These are phyloP conservation scores for Bidens hawaiensis DNA, from an alignment of 140 eudicot genomes.

Conservation along the genomic window DNA sequence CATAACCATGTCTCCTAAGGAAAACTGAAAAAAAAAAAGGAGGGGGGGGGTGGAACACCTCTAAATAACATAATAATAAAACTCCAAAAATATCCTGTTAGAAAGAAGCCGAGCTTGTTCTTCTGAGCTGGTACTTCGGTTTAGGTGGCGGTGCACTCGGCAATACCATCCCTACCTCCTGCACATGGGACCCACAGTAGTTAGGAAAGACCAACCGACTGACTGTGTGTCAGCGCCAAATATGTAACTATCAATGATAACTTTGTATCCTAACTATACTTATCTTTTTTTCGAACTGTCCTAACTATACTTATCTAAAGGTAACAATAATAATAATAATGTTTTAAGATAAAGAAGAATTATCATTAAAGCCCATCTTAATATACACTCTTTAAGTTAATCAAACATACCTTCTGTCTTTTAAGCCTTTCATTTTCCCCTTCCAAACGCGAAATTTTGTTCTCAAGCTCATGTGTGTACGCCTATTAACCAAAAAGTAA, in stretches of 20 bases:
- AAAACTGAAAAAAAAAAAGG: constrained; percentile 2
- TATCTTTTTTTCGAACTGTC: too few relatives aligned
- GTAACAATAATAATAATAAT: background rate
- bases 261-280: too few relatives aligned
- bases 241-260: background rate
- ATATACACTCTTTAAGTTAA: background rate
- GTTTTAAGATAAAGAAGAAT: background rate
- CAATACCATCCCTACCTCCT: constrained; percentile 75
- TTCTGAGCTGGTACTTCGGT: constrained; percentile 80
- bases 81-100: constrained; percentile 24
- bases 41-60: constrained; percentile 8
- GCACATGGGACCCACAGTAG: constrained; percentile 27
- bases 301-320: background rate
- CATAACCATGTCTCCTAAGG: constrained; percentile 1
- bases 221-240: background rate
- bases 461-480: constrained; percentile 79
- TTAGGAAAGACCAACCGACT: background rate
- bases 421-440: constrained; percentile 78
- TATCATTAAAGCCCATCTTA: background rate
- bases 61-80: constrained; percentile 30
- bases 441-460: constrained; percentile 74
- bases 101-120: constrained; percentile 79
- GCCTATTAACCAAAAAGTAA: constrained; percentile 41
- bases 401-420: constrained; percentile 53
- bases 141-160: constrained; percentile 70